A percentile compares a stretch with the other conserved stretches of the same genome.
Evolutionary conservation across 768 basidiomycete genomes (phyloP).

Genomic region (Thelephora ganbajun): DNA sequence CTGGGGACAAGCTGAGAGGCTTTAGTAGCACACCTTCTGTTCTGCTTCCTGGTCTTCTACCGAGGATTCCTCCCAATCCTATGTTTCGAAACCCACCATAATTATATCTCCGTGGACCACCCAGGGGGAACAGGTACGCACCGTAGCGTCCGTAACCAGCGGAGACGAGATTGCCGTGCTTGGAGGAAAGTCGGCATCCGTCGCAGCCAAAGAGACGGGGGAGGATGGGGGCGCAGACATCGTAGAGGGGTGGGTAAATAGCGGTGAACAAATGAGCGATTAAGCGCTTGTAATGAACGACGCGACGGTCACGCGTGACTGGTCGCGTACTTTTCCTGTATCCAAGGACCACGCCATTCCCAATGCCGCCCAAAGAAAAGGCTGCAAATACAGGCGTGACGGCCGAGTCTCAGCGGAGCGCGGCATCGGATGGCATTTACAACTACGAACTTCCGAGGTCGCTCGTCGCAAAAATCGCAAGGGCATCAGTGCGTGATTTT

Average conservation of each 20-base stretch:
- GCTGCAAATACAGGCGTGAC: conserved; percentile 36
- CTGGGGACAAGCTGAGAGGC: not conserved
- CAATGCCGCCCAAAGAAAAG: conserved; percentile 63
- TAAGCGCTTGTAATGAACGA: not conserved
- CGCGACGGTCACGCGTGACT: not conserved
- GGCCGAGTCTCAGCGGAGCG: conserved; percentile 69
- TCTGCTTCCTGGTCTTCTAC: not conserved
- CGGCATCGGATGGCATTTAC: conserved; percentile 74
- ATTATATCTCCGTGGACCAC: not conserved
- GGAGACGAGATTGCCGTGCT: not conserved
- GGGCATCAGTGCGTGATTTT: conserved; percentile 49
- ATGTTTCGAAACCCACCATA: not conserved
- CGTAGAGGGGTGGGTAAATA: not conserved
- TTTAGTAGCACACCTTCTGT: not conserved
- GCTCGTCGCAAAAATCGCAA: conserved; percentile 73
- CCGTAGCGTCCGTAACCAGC: not conserved
- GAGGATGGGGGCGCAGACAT: not conserved
- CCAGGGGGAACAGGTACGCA: no score
- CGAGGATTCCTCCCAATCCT: not conserved
- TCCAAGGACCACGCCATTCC: not conserved
- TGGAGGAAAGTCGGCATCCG: not conserved
- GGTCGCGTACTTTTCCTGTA: not conserved
- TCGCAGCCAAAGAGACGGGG: not conserved
- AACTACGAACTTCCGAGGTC: conserved; percentile 81
- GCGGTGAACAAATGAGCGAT: not conserved